Evolutionary conservation across 129 eudicot species (phyloP), one percentile per base, ranked within the genome.

Genomic region (Tagetes patula): DNA sequence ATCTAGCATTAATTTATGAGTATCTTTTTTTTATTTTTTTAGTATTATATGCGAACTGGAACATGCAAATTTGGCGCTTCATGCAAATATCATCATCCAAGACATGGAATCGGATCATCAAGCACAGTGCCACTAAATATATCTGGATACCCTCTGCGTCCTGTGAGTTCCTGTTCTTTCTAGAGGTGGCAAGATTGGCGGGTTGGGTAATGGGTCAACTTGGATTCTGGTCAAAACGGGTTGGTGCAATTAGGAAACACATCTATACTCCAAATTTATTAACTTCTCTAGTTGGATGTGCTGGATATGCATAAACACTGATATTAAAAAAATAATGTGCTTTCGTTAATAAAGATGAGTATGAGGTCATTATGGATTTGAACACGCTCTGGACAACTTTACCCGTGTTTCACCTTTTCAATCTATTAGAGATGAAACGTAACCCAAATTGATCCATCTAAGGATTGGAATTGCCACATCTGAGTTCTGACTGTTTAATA

Each of bases 81-180:
- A 30, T 94, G 98, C 83, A 94, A 90, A 76, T 94, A 90, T 81
- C 86, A 94, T 78, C 98, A 94, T 80, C 98, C 98, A 70, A 87
- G 91, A 82, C 91, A 90, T 2, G 96, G 91, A 79, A 77, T 74
- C 36, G 87, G 87, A 66, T 75, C 89, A 81, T 74, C 91, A 49
- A 81, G 73, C 77, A 71, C 84, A 3, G 84, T 83, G 83, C 53
- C 82, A 34, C 85, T 90, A 1, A 94, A 86, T 62, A 42, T 83
- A 72, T 84, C 81, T 82, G 98, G 98, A 79, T 86, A 90, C 78
- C 98, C 98, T 14, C 71, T 94, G 34, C 96, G 97, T 45, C 96
- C 84, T 70, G 98, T 94, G 56, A 82, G 92, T 55, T 49, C 67
- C 20, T 36, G 27, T 36, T 61, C 67, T 61, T 31, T 64, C 43